Evolutionary conservation across 768 basidiomycete species (phyloP).

Genomic region (Favolaschia claudopus): DNA sequence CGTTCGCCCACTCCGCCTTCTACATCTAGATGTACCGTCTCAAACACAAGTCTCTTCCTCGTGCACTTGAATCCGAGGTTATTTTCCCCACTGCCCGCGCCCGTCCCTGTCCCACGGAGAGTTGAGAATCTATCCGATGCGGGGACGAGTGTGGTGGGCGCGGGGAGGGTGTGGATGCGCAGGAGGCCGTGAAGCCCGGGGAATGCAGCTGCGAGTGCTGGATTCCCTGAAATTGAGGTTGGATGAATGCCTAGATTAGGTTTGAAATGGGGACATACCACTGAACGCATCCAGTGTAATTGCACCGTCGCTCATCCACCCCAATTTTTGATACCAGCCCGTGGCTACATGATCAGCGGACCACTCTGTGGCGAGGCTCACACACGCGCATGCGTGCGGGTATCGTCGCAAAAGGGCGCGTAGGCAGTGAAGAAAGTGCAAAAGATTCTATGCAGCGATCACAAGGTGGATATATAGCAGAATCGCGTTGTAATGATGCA

Average conservation of each 20-base stretch:
- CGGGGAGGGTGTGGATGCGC: slow-evolving; percentile 78
- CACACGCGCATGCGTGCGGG: slow-evolving; percentile 68
- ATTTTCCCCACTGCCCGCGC: slow-evolving; percentile 93
- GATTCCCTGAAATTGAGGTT: slow-evolving; percentile 63
- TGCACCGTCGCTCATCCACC: slow-evolving; percentile 80
- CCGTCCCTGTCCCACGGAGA: slow-evolving; percentile 72
- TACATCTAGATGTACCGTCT: slow-evolving; percentile 88
- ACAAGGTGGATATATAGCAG: neutral
- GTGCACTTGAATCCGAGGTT: slow-evolving; percentile 95
- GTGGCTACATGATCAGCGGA: slow-evolving; percentile 53
- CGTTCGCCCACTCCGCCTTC: slow-evolving; percentile 87
- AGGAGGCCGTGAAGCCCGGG: slow-evolving; percentile 89
- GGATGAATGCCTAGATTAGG: neutral
- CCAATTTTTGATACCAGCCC: slow-evolving; percentile 80
- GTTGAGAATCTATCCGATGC: slow-evolving; percentile 85
- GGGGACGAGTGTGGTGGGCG: slow-evolving; percentile 74
- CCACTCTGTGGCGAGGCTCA: slow-evolving; percentile 71
- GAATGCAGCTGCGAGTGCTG: slow-evolving; percentile 76
- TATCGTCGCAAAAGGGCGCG: slow-evolving; percentile 64
- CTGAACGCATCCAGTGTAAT: slow-evolving; percentile 82
- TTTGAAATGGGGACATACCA: slow-evolving; percentile 54
- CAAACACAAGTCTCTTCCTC: slow-evolving; percentile 85
- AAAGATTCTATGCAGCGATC: slow-evolving; percentile 59
- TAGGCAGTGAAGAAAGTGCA: slow-evolving; percentile 76
- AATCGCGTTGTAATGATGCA: slow-evolving; percentile 4